Conservation (phyloP, 371 early-diverging fungal genomes). For the Rhizomucor pusillus region DNA sequence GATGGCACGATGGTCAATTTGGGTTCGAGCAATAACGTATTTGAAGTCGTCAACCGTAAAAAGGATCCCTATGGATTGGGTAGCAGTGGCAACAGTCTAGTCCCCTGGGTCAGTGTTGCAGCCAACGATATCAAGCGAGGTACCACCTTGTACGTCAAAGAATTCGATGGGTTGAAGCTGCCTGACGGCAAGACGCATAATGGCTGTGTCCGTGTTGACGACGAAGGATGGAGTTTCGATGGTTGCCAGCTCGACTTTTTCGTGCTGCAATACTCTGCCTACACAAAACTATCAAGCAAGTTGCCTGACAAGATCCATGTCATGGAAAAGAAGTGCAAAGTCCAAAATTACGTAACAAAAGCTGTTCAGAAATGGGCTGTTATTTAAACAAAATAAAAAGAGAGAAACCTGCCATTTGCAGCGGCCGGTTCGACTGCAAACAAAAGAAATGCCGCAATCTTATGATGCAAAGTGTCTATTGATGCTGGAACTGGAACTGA, state of each 20-base stretch:
- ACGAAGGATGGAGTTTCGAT: constrained; percentile 35
- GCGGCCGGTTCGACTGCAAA: no score
- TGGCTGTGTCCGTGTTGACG: constrained; percentile 43
- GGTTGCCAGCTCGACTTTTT: constrained; percentile 32
- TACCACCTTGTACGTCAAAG: constrained; percentile 28
- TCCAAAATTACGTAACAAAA: no score
- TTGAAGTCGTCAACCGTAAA: constrained; percentile 17
- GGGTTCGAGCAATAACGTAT: constrained; percentile 16
- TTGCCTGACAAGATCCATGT: no score
- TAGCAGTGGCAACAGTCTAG: constrained; percentile 11
- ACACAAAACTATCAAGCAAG: constrained; percentile 13
- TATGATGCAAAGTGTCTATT: no score
- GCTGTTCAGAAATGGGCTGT: no score
- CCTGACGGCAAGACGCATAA: constrained; percentile 37
- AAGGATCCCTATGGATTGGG: constrained; percentile 26
- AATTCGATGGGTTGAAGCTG: constrained; percentile 26
- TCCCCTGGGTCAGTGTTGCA: constrained; percentile 33
- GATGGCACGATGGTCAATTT: constrained; percentile 28
- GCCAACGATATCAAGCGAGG: constrained; percentile 26
- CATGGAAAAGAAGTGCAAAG: no score
- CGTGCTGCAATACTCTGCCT: constrained; percentile 21
- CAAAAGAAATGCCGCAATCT: no score
- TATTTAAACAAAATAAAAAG: no score
- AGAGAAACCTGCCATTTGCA: no score
- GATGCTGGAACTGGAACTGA: no score